Evolutionary conservation across 768 basidiomycete genomes (phyloP), one percentile per base, ranked within the genome.

Genomic region (Kondoa subrosea): DNA sequence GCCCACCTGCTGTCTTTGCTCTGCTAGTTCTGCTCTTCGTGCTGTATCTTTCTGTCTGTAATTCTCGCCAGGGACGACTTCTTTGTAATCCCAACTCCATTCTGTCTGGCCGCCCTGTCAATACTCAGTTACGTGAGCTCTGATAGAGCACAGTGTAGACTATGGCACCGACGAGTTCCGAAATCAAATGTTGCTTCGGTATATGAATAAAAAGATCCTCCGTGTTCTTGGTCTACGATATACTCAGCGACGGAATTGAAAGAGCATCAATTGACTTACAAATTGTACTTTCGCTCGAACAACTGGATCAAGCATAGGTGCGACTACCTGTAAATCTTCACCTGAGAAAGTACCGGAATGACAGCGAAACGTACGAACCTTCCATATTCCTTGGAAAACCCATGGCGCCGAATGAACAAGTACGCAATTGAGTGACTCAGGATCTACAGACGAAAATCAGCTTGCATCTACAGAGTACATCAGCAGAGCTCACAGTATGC

Each of bases 271-370:
- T 15, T 8, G 14, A 25, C 58, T 4, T 31, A 59, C 58, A 32
- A 63, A 63, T 63, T 72, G 72, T 25, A 73, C 70, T 64, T 73
- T 73, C 57, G 70, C 70, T 1, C 73, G 70, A 15, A 73, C 73
- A 25, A 72, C 70, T 0, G 73, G 73, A 59, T 73, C 73, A 17
- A 73, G 70, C 66, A 72, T 70, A 8, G 72, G 71, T 0, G 34
- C 62, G n/a, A 71, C 60, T 1, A 69, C 50, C 58, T 71, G 66
- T 65, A 66, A 68, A 56, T 67, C 66, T 17, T 68, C 68, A 31
- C 66, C 66, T 66, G 67, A 68, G 15, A 71, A n/a, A n/a, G n/a
- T n/a, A n/a, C n/a, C n/a, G n/a, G 68, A 66, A 66, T 67, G 1
- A 66, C 66, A 25, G 25, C 8, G 30, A 63, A 16, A 32, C 3